phyloP scores from a whole-genome alignment of 345 rosid species.

The Punica granatum region DNA sequence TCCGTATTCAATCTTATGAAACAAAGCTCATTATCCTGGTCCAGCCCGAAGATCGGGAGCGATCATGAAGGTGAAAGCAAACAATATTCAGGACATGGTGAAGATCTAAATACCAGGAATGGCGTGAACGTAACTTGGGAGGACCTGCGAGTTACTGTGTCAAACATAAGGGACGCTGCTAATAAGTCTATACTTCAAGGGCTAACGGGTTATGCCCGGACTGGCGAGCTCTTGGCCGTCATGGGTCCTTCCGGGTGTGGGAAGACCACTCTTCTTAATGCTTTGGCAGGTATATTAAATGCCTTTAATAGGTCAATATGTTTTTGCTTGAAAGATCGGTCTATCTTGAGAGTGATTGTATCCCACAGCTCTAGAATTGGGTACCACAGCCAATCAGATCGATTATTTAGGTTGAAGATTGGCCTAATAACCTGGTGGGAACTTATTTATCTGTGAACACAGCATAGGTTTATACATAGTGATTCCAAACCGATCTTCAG shows the following conservation, averaged over 20 bases:
- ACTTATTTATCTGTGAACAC: no score
- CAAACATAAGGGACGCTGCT: slow-evolving; percentile 3
- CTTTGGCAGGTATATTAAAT: slow-evolving; percentile 28
- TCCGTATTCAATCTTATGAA: neutral
- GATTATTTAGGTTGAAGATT: no score
- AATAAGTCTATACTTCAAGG: slow-evolving; percentile 14
- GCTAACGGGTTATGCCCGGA: slow-evolving; percentile 24
- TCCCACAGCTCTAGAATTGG: no score
- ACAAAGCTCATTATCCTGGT: neutral
- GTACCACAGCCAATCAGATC: no score
- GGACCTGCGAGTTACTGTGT: slow-evolving; percentile 19
- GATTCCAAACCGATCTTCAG: no score
- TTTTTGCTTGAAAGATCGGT: no score
- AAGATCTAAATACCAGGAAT: neutral
- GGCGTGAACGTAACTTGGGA: slow-evolving; percentile 22
- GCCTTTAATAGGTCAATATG: no score
- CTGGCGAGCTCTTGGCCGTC: slow-evolving; percentile 23
- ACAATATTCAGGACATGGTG: neutral
- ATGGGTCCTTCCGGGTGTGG: slow-evolving; percentile 42
- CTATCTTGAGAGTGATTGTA: no score
- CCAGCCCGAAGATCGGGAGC: neutral
- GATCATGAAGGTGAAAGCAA: neutral
- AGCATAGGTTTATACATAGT: no score
- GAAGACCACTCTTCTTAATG: slow-evolving; percentile 32
- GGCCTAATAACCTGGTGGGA: no score